Evolutionary conservation across 23 red algal species (phyloP), one percentile per base, ranked within the genome.

Genomic region (Cyanidium caldarium): DNA sequence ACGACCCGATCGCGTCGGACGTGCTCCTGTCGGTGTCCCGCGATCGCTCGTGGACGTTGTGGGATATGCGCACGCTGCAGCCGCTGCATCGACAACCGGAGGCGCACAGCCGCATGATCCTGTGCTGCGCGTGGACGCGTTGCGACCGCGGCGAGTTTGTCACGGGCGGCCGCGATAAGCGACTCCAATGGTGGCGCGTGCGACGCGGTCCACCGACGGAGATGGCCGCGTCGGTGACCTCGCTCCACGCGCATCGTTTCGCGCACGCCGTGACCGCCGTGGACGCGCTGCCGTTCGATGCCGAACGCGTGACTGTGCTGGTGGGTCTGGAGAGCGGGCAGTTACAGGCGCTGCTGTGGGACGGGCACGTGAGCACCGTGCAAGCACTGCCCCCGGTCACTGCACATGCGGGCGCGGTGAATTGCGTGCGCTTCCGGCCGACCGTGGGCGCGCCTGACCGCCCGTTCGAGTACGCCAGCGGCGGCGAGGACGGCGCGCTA

Each of bases 1-100:
- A n/a, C n/a, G n/a, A n/a, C n/a, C 33, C 20, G 2, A 35, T 39
- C 36, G 1, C 19, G 19, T n/a, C 19, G 37, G 44, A 36, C 15
- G 13, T 75, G 1, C 19, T 75, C 19, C 41, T 75, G 40, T 61
- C 45, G 13, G 70, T 75, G 2, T 44, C 70, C 13, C 38, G 70
- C 14, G 70, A 75, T 58, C 70, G 70, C 58, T 75, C 70, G 10
- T 75, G 51, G 51, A 61, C 31, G 19, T 16, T 61, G 51, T 61
- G 51, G 51, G 21, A 61, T 61, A 5, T 61, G 51, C 10, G 21
- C 31, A 14, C 23, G 10, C 51, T 10, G 21, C 10, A 28, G 23
- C 7, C 31, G 7, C 19, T 61, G 10, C 7, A 16, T 10, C 51
- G 51, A 5, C 19, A 25, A 28, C 19, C 19, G 23, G 31, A 28